Conservation (phyloP, 768 basidiomycete genomes). For the Phanerochaete carnosa region DNA sequence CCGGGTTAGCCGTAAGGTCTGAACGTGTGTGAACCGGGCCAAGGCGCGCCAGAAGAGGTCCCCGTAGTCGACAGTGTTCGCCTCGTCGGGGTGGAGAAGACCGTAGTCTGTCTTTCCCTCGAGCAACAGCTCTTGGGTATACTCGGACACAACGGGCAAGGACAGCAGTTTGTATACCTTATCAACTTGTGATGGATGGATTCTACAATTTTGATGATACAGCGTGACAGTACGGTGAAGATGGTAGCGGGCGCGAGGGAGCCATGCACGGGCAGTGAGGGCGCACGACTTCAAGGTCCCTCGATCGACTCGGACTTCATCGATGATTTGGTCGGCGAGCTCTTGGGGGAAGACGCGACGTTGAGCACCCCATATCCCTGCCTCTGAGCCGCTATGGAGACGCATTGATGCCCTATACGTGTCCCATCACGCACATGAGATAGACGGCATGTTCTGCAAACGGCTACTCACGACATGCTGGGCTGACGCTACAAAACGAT, state of each 20-base stretch:
- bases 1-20: constrained; percentile 2
- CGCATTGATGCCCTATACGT: not conserved
- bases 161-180: constrained; percentile 1
- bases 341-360: constrained; percentile 16
- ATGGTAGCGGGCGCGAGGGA: constrained; percentile 5
- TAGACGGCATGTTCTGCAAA: too few relatives aligned
- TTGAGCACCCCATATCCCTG: not conserved
- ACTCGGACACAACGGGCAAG: not conserved
- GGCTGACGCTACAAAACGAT: too few relatives aligned
- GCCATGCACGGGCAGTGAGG: constrained; percentile 11
- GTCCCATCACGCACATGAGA: not conserved
- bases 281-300: constrained; percentile 12
- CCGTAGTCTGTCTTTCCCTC: constrained; percentile 11
- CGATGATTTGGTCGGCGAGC: constrained; percentile 16
- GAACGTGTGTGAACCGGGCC: constrained; percentile 5
- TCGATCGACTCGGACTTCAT: constrained; percentile 12
- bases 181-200: constrained; percentile 6
- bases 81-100: not conserved
- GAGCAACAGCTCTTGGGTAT: constrained; percentile 9
- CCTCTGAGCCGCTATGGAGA: not conserved
- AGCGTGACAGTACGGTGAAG: constrained; percentile 11
- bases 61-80: constrained; percentile 1
- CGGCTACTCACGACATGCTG: too few relatives aligned
- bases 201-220: constrained; percentile 12
- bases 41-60: constrained; percentile 10